These are phyloP conservation scores for Vigna unguiculata DNA, from an alignment of 306 rosid species.

Conservation along the genomic window DNA sequence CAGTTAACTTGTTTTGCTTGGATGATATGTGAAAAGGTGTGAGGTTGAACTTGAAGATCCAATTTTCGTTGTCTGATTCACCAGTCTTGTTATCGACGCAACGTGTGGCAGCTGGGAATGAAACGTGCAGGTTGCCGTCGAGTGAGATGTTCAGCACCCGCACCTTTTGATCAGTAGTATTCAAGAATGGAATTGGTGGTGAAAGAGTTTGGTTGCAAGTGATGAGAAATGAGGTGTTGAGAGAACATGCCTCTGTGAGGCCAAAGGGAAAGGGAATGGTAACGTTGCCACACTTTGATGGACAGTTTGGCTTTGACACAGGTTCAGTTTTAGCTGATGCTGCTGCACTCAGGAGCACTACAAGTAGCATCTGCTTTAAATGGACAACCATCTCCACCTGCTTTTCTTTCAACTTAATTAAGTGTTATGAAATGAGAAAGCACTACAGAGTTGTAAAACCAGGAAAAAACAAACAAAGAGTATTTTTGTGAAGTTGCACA, in stretches of 20 bases:
- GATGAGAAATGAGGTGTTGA: not conserved
- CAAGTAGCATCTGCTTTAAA: not conserved
- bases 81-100: not conserved
- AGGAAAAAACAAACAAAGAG: too few relatives aligned
- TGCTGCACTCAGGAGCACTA: not conserved
- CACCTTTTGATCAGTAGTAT: not conserved
- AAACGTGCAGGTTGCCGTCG: not conserved
- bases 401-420: not conserved
- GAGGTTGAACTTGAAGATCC: accelerated
- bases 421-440: too few relatives aligned
- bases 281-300: constrained; percentile 29
- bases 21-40: not conserved
- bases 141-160: not conserved
- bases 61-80: not conserved
- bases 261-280: constrained; percentile 47
- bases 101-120: not conserved
- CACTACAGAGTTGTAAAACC: too few relatives aligned
- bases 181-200: not conserved
- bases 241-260: not conserved
- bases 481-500: too few relatives aligned
- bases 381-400: not conserved
- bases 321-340: not conserved
- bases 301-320: constrained; percentile 9
- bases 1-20: not conserved
- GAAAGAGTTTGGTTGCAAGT: not conserved